Percentiles rank a stretch among this genome's conserved stretches.
Conservation (phyloP, 805 yeast genomes). For the Saccharomycopsis synnaedendra region DNA sequence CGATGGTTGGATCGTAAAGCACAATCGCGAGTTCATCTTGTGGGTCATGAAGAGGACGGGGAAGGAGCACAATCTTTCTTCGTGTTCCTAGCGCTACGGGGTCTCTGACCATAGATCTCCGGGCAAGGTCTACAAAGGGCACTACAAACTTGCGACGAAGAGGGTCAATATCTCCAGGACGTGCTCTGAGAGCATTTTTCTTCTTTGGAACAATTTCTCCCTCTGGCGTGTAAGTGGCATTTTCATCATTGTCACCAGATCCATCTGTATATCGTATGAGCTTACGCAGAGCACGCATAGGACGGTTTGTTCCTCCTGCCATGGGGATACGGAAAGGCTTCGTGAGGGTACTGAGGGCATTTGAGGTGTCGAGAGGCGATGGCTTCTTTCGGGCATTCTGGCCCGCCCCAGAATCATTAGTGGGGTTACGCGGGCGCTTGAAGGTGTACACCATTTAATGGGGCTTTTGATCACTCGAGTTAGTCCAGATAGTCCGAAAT, state of each 20-base stretch:
- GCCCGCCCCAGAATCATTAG: constrained; percentile 15
- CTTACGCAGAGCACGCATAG: constrained; percentile 16
- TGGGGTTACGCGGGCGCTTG: background rate
- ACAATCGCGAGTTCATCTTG: constrained; percentile 88
- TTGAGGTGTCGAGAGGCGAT: constrained; percentile 4
- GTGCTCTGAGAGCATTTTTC: constrained; percentile 51
- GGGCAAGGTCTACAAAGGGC: constrained; percentile 37
- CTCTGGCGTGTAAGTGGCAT: background rate
- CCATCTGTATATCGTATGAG: too few species aligned
- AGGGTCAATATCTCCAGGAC: constrained; percentile 24
- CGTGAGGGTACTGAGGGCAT: constrained; percentile 35
- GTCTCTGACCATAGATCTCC: constrained; percentile 19
- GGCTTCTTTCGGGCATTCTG: constrained; percentile 13
- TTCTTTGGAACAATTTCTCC: constrained; percentile 22
- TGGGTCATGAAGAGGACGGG: constrained; percentile 93
- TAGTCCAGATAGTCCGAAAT: too few species aligned
- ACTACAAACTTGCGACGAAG: constrained; percentile 37
- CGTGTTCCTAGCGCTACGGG: constrained; percentile 85
- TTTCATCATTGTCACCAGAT: background rate
- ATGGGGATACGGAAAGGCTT: constrained; percentile 61
- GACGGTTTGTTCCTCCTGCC: constrained; percentile 2
- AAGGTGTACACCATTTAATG: background rate
- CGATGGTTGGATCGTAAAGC: constrained; percentile 89
- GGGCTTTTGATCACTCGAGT: background rate
- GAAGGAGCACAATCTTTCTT: constrained; percentile 57